Conservation (phyloP, 768 basidiomycete genomes). For the Lactarius deliciosus region DNA sequence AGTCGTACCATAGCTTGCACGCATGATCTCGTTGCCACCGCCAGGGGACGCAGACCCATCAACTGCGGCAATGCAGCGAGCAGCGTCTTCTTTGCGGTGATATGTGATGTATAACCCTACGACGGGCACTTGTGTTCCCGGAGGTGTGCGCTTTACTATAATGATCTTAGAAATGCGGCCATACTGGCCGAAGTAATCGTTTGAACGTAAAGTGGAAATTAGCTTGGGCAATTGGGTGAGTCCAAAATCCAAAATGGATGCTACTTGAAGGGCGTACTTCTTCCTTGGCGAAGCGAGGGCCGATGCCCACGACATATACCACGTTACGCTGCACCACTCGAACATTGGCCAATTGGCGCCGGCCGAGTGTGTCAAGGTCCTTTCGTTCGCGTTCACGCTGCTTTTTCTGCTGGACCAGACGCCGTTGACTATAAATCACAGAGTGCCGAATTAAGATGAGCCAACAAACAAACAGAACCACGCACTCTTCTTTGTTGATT, state of each 20-base stretch:
- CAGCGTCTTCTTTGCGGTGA: conserved; percentile 90
- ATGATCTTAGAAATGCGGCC: conserved; percentile 97
- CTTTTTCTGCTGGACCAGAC: conserved; percentile 92
- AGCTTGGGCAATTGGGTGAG: conserved; percentile 48
- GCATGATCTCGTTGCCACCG: conserved; percentile 84
- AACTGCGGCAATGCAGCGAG: conserved; percentile 86
- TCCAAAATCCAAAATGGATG: conserved; percentile 22
- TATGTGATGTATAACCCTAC: conserved; percentile 98
- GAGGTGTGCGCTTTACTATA: conserved; percentile 82
- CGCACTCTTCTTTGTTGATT: conserved; percentile 93
- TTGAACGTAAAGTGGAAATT: conserved; percentile 87
- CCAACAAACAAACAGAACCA: conserved; percentile 29
- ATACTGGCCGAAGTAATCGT: conserved; percentile 98
- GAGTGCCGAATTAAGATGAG: conserved; percentile 16
- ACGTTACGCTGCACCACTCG: conserved; percentile 96
- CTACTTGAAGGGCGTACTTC: conserved; percentile 58
- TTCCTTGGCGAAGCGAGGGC: conserved; percentile 91
- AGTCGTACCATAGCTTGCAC: conserved; percentile 94
- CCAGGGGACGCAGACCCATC: conserved; percentile 92
- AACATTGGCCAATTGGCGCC: conserved; percentile 87
- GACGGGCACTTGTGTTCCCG: conserved; percentile 68
- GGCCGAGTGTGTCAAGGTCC: conserved; percentile 82
- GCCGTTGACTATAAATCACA: conserved; percentile 72
- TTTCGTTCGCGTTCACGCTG: conserved; percentile 93
- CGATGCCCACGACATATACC: conserved; percentile 95